Conservation (phyloP, 169 alveolate species). For the Blepharisma undulans region DNA sequence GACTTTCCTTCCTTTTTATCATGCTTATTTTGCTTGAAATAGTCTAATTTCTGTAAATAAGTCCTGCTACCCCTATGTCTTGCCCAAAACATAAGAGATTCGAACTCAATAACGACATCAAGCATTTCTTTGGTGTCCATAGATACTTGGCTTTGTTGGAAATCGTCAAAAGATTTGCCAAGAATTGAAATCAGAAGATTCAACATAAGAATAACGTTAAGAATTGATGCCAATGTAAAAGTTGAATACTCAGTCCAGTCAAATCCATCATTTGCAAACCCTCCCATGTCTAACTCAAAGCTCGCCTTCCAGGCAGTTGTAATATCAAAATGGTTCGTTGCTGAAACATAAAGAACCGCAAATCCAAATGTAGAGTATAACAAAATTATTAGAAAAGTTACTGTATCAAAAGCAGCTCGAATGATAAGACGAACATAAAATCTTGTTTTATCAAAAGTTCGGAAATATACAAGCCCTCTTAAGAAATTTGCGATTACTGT, state of each 20-base stretch:
- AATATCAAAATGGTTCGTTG: background rate
- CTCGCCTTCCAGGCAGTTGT: background rate
- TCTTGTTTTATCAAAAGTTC: conserved; percentile 38
- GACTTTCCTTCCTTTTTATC: background rate
- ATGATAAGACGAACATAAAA: background rate
- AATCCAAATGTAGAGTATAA: conserved; percentile 20
- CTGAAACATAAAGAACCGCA: background rate
- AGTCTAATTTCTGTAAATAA: background rate
- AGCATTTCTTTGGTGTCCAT: conserved; percentile 19
- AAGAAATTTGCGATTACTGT: background rate
- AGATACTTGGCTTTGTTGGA: background rate
- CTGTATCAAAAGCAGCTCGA: background rate
- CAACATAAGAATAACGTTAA: conserved; percentile 18
- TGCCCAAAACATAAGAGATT: conserved; percentile 7
- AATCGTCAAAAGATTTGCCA: background rate
- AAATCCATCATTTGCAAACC: background rate
- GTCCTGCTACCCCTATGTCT: background rate
- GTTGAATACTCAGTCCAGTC: background rate
- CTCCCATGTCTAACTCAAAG: conserved; percentile 20
- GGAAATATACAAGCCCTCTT: conserved; percentile 5
- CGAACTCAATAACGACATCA: conserved; percentile 10
- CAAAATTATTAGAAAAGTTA: conserved; percentile 11
- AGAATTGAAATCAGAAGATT: conserved; percentile 22
- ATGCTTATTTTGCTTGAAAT: background rate
- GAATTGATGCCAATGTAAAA: conserved; percentile 5